Percentiles rank a stretch among this genome's conserved stretches.
These are phyloP conservation scores for Sordariomycetes sp. DNA, from an alignment of 2,329 filamentous ascomycete species.

Conservation along the genomic window DNA sequence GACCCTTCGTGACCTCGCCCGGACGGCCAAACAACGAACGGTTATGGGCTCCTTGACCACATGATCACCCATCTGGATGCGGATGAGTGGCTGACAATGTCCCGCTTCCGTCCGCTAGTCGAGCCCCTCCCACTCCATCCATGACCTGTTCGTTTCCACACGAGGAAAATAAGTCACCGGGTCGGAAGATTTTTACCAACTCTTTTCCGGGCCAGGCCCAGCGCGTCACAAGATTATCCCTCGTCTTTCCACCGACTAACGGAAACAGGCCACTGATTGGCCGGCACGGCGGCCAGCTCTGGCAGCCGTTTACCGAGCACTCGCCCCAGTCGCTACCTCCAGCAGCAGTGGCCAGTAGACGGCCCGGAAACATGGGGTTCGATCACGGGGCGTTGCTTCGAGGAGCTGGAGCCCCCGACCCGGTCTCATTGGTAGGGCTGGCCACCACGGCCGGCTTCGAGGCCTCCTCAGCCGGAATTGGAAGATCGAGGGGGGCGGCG, in stretches of 20 bases:
- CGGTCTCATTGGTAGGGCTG: not conserved
- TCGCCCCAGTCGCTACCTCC: too few relatives aligned
- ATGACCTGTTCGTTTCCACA: not conserved
- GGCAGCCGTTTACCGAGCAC: too few relatives aligned
- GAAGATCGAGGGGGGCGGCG: not conserved
- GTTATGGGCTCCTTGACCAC: not conserved
- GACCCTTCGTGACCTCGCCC: not conserved
- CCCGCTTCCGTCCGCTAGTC: not conserved
- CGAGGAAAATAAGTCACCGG: not conserved
- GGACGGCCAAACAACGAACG: not conserved
- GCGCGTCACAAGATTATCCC: not conserved
- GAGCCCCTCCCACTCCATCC: not conserved
- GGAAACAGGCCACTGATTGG: not conserved
- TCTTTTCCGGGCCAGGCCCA: not conserved
- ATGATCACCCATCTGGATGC: not conserved
- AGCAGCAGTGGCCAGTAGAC: not conserved
- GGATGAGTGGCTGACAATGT: not conserved
- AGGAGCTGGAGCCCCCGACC: not conserved
- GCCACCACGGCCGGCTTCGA: not conserved
- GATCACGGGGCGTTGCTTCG: too few relatives aligned
- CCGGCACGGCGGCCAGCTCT: not conserved
- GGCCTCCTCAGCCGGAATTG: not conserved
- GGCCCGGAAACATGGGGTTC: too few relatives aligned
- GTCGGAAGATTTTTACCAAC: not conserved
- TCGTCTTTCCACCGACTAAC: not conserved